Evolutionary conservation across 2,329 filamentous ascomycete species (phyloP).

Genomic region (Elsinoe australis): DNA sequence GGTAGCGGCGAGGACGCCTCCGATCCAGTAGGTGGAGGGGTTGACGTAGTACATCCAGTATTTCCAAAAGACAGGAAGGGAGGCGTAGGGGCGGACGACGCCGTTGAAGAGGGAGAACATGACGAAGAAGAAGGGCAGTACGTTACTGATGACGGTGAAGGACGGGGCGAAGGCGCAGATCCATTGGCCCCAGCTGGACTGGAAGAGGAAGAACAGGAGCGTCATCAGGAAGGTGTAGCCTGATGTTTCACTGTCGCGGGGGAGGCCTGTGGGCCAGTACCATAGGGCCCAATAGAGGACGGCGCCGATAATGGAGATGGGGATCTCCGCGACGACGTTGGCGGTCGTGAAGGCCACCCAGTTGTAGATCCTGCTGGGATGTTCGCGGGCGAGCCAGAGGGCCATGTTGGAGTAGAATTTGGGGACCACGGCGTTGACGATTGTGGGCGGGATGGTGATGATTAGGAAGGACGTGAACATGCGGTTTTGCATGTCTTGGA

Average conservation of each 20-base stretch:
- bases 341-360: conserved; percentile 71
- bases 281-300: conserved; percentile 66
- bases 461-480: conserved; percentile 65
- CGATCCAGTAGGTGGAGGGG: conserved; percentile 64
- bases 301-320: conserved; percentile 55
- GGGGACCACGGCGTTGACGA: conserved; percentile 67
- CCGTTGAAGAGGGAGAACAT: conserved; percentile 72
- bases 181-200: conserved; percentile 72
- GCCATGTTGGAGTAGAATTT: conserved; percentile 68
- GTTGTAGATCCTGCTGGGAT: conserved; percentile 66
- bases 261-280: conserved; percentile 69
- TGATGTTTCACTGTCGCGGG: conserved; percentile 54
- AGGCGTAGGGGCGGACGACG: conserved; percentile 59
- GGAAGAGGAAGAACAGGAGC: conserved; percentile 69
- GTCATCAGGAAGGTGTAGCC: conserved; percentile 76
- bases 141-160: conserved; percentile 70
- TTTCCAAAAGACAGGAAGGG: conserved; percentile 61
- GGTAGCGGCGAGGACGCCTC: conserved; percentile 59
- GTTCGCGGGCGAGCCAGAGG: conserved; percentile 66
- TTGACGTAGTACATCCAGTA: conserved; percentile 66
- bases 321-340: conserved; percentile 65
- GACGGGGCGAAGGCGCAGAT: conserved; percentile 73
- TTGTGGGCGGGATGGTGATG: conserved; percentile 54
- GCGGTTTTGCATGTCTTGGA: conserved; percentile 65
- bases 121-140: conserved; percentile 74